Base-by-base conservation (phyloP, 352 stramenopile genomes). In the Phytophthora pseudosyringae region DNA sequence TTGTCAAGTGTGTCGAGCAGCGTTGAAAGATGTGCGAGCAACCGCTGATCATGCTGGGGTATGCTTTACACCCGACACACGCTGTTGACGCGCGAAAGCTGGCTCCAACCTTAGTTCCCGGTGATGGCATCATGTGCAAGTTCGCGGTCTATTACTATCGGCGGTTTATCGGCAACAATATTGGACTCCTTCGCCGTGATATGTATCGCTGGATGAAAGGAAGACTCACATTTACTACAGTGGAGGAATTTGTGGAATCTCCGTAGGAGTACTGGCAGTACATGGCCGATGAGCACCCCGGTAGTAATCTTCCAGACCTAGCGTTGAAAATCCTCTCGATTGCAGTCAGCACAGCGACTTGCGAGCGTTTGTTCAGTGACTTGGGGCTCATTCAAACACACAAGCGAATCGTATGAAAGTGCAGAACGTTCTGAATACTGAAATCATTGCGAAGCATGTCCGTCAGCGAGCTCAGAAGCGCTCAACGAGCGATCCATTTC, bases 111-210 rank as follows among this genome's bases (percentile, higher is more conserved):
- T 16, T 13, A 6, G 8, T 62, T 7, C 48, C 32, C 5, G 29
- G 26, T 12, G 10, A 29, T 11, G 39, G 32, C 8, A 5, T 36
- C 12, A 4, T 54, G 8, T 54, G 36, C 41, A 48, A 46, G 13
- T 61, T 61, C 13, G 53, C 53, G 0, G 31, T 46, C 4, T 62
- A 62, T 21, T 48, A 62, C 32, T 62, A 62, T 21, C 54, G 54
- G 9, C 54, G 41, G 0, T 53, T 62, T 5, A 53, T 62, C 10
- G 15, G n/a, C 2, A 13, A 31, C 1, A 31, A 62, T 5, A 44
- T 39, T 8, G 33, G 26, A 3, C 5, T 15, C 4, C 15, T 54
- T 31, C 32, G 43, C 1, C 11, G 31, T 3, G 43, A 46, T 13
- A 62, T 62, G 32, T n/a, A 26, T 18, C 25, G 44, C 9, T 62